Base-by-base conservation (phyloP, 148 eudicot species). In the Dysphania ambrosioides region DNA sequence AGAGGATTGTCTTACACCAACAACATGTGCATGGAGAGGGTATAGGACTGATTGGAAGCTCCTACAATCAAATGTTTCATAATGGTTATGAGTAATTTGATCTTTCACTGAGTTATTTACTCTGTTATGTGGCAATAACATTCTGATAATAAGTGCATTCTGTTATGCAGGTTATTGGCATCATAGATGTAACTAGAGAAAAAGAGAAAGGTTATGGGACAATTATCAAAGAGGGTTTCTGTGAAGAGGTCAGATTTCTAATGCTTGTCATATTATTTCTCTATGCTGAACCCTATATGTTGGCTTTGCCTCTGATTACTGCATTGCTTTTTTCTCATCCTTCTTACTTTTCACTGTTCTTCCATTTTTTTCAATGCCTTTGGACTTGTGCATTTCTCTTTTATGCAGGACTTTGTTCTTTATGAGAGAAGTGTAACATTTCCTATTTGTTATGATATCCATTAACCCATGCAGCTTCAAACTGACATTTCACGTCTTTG, bases 131-230 rank as follows among this genome's bases (percentile, higher is more conserved):
- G n/a, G 44, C 19, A 41, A 30, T 69, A 55, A 64, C 59, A 44
- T 67, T 69, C 12, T 23, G 68, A 42, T 71, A 8, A 41, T 71
- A 15, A 30, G 40, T 36, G n/a, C 59, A 47, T 62, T 67, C 23
- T n/a, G 27, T 79, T 64, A 49, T 81, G 85, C 80, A 95, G 98
- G 91, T 90, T 57, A 83, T 90, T 77, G 98, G 98, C 71, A 90
- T 95, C 49, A 73, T 92, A 70, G 98, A 95, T 83, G 93, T 87
- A 56, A 82, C 78, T 78, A 87, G 93, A 86, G 84, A 82, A 75
- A 95, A 95, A 80, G 98, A 92, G 49, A 95, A 90, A 74, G 92
- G 92, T 63, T 95, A 92, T 49, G 93, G 75, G 75, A 90, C 98
- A 68, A 75, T 89, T 66, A 93, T 95, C 70, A 95, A 87, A 81